Percentiles rank a stretch among this genome's conserved stretches.
Conservation (phyloP, 2,329 filamentous ascomycete genomes). For the Diaporthe humulicola region DNA sequence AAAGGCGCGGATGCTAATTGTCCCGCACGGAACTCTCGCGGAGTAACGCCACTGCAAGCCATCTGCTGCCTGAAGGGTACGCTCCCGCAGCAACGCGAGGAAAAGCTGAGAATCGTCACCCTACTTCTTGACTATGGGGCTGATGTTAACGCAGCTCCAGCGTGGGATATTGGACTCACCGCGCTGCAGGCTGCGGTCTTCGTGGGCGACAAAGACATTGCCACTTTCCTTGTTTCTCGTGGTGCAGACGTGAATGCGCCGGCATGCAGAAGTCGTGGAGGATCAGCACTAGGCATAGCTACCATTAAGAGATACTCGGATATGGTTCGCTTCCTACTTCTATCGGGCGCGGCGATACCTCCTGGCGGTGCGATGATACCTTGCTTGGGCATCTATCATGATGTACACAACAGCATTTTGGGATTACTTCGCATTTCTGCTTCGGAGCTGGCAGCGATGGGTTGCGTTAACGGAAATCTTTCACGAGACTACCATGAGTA, state of each 20-base stretch:
- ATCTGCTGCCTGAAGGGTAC: background rate
- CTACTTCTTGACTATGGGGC: background rate
- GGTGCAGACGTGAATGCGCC: background rate
- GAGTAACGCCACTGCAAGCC: background rate
- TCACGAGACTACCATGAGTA: background rate
- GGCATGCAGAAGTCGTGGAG: background rate
- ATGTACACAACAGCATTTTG: accelerated
- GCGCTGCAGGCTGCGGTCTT: background rate
- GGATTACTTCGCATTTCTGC: no score
- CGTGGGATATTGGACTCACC: background rate
- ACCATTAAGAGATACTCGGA: accelerated
- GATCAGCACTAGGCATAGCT: background rate
- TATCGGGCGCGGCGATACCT: background rate
- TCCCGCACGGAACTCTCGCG: background rate
- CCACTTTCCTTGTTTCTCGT: accelerated
- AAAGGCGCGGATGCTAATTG: background rate
- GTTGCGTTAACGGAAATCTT: no score
- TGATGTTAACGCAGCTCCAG: background rate
- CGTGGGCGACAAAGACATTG: accelerated
- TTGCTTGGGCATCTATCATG: background rate
- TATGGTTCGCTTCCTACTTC: background rate
- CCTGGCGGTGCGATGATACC: background rate
- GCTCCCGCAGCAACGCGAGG: background rate
- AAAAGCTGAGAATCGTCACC: background rate
- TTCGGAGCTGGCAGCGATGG: background rate